Evolutionary conservation across 441 rosid species (phyloP), one percentile per base, ranked within the genome.

Genomic region (Euphorbia celastroides): DNA sequence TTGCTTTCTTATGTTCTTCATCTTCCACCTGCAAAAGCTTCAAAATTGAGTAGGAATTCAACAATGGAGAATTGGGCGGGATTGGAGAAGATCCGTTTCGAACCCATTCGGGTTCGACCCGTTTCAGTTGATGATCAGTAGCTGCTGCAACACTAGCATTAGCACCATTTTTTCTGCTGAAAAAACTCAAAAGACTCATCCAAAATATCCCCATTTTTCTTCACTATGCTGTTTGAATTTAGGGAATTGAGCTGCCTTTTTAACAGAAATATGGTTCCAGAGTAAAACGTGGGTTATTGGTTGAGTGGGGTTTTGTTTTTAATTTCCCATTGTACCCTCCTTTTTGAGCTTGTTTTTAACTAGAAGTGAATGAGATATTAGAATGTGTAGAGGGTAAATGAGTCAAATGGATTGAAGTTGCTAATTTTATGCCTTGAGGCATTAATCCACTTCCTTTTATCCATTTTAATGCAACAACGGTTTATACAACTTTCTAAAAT

Each of bases 131-230:
- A 3, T 44, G 30, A 51, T 46, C 56, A 25, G 42, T 28, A 7
- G n/a, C n/a, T 10, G 50, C 50, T 0, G 50, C 50, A 44, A 19
- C 50, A 44, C 2, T 14, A 44, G 50, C 50, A 44, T 44, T 44
- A 16, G 19, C 38, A 17, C 32, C 38, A 17, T 36, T 62, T 26
- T 60, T 69, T 41, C 62, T 25, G 26, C 68, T 61, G 50, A 89
- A 77, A 38, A 78, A 61, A 5, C 68, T 48, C 38, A 68, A 20
- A 84, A 58, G 25, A 79, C 36, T 16, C 72, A 73, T 19, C 74
- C 63, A 36, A 81, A 60, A 73, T 62, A 84, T 56, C 5, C 54
- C 64, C 69, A 46, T 23, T 23, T 42, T 9, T 23, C 64, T 19
- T 30, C 22, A 23, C 31, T 23, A 32, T 72, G 48, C 57, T 52